Conservation (phyloP, 768 basidiomycete genomes). For the Russula sp. region DNA sequence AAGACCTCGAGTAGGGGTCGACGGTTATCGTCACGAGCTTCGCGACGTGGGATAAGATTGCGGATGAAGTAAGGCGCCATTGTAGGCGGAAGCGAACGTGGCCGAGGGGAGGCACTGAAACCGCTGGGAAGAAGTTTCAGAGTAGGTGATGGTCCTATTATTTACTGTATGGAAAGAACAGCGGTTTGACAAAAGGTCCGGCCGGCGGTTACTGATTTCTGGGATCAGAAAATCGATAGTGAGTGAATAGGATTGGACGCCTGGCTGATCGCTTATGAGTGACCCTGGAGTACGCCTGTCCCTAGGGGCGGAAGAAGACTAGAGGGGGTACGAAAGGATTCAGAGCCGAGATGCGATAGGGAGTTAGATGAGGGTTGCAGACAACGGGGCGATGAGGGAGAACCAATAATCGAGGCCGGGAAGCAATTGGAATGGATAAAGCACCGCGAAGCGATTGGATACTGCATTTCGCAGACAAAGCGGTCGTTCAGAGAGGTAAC, state of each 20-base stretch:
- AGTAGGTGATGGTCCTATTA: not conserved
- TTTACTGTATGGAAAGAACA: not conserved
- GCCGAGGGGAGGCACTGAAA: not conserved
- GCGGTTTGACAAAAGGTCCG: not conserved
- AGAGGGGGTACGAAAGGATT: not conserved
- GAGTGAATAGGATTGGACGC: not conserved
- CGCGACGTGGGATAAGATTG: slow-evolving; percentile 20
- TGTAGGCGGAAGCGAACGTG: not conserved
- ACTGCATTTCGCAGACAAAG: not conserved
- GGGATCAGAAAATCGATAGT: not conserved
- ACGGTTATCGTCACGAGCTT: not conserved
- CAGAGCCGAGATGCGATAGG: not conserved
- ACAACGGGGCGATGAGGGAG: not conserved
- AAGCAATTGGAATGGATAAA: slow-evolving; percentile 4
- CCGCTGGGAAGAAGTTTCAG: not conserved
- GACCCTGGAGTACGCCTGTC: not conserved
- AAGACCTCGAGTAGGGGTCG: slow-evolving; percentile 42
- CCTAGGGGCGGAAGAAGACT: not conserved
- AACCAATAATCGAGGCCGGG: not conserved
- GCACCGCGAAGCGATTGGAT: not conserved
- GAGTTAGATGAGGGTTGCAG: not conserved
- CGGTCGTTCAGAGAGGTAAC: not conserved
- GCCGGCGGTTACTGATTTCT: not conserved
- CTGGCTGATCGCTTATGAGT: slow-evolving; percentile 1
- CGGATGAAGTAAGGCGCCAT: slow-evolving; percentile 28